These are phyloP conservation scores for Erigeron canadensis DNA, from an alignment of 129 eudicot species.

Conservation along the genomic window DNA sequence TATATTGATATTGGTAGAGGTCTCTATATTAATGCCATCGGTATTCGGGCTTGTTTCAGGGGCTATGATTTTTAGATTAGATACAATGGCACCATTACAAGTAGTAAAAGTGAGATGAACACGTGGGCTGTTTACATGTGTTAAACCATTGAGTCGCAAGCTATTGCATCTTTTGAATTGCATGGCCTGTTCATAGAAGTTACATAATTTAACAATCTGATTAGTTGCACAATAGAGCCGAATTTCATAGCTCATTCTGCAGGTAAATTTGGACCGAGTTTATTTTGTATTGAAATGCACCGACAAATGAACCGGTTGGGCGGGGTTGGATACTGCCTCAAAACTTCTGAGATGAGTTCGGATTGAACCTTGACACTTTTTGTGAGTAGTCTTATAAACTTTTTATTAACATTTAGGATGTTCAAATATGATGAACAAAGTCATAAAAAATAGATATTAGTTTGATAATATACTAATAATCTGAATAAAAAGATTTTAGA, in stretches of 20 bases:
- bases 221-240: background rate
- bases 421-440: background rate
- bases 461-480: too few species aligned
- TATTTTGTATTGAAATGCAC: background rate
- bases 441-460: too few species aligned
- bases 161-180: conserved; percentile 53
- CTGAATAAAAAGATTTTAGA: too few species aligned
- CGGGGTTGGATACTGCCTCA: background rate
- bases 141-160: conserved; percentile 49
- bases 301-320: background rate
- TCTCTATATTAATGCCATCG: conserved; percentile 57
- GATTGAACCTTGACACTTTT: background rate
- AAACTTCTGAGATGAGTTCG: background rate
- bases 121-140: conserved; percentile 58
- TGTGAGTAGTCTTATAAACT: background rate
- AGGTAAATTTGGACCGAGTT: background rate
- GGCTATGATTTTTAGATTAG: conserved; percentile 54
- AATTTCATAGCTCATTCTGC: background rate
- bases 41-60: conserved; percentile 77
- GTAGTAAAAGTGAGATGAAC: conserved; percentile 46
- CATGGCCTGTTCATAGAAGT: conserved; percentile 43
- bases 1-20: conserved; percentile 45
- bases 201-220: background rate
- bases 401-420: background rate
- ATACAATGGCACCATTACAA: conserved; percentile 40